Conservation (phyloP, 1,284 basidiomycete genomes). For the Ustilago loliicola region DNA sequence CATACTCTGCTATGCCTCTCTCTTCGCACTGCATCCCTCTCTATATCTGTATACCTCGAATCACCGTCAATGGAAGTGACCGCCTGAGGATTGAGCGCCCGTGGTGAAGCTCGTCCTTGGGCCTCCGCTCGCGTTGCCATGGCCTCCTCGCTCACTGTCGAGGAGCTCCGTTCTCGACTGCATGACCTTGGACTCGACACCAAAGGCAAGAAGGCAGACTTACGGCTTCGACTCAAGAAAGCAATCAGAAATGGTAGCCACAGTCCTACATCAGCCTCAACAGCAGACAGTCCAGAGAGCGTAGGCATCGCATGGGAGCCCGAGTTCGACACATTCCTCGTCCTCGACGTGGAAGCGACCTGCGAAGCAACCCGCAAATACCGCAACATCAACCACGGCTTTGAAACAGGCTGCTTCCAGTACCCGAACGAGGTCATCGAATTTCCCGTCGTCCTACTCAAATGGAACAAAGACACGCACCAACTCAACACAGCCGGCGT, state of each 20-base stretch:
- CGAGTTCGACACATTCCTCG: constrained; percentile 72
- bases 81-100: constrained; percentile 40
- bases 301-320: constrained; percentile 37
- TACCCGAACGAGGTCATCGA: constrained; percentile 90
- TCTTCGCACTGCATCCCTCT: neutral
- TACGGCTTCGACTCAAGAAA: constrained; percentile 52
- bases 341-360: constrained; percentile 89
- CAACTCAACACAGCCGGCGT: constrained; percentile 79
- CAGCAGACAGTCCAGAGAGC: neutral
- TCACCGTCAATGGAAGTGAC: constrained; percentile 18
- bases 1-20: neutral
- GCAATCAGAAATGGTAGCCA: constrained; percentile 37
- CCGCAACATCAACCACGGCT: constrained; percentile 41
- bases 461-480: constrained; percentile 74
- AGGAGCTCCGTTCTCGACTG: constrained; percentile 54
- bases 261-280: constrained; percentile 6
- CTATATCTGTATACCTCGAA: neutral
- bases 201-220: constrained; percentile 64
- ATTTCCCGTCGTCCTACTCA: constrained; percentile 86
- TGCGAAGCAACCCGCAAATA: constrained; percentile 73
- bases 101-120: constrained; percentile 41
- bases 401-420: constrained; percentile 71
- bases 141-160: constrained; percentile 44
- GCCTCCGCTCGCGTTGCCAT: constrained; percentile 18
- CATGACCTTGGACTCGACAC: constrained; percentile 62